Percentiles rank a stretch among this genome's conserved stretches.
Evolutionary conservation across 2,329 filamentous ascomycete species (phyloP).

Genomic region (Epichloe brachyelytri): DNA sequence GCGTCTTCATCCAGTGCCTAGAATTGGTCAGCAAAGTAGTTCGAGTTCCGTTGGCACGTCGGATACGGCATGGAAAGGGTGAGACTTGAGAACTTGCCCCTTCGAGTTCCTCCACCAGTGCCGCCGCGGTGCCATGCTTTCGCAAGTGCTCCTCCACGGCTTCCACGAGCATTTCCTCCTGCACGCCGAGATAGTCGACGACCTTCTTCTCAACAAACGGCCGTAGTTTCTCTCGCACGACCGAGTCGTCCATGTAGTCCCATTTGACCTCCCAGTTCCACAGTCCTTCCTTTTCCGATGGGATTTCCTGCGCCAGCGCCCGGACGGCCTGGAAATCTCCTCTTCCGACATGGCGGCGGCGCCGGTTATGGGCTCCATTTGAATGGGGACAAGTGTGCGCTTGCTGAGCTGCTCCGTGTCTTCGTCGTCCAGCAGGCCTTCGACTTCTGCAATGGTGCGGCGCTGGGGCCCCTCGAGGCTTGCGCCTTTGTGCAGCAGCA

Average conservation of each 20-base stretch:
- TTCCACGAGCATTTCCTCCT: slow-evolving; percentile 91
- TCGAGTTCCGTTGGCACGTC: background rate
- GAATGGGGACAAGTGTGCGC: slow-evolving; percentile 68
- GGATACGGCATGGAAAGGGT: background rate
- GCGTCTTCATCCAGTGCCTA: slow-evolving; percentile 89
- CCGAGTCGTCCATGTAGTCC: slow-evolving; percentile 73
- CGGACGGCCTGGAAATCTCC: slow-evolving; percentile 73
- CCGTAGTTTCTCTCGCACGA: slow-evolving; percentile 74
- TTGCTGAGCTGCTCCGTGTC: slow-evolving; percentile 63
- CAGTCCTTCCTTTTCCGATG: slow-evolving; percentile 69
- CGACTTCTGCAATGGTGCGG: slow-evolving; percentile 83
- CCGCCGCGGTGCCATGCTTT: slow-evolving; percentile 60
- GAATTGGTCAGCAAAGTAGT: slow-evolving; percentile 14
- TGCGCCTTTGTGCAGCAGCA: slow-evolving; percentile 63
- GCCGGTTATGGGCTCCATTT: slow-evolving; percentile 58
- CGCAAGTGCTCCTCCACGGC: slow-evolving; percentile 80
- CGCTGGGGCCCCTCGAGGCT: slow-evolving; percentile 44
- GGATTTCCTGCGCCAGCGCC: slow-evolving; percentile 80
- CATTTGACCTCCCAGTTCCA: slow-evolving; percentile 92
- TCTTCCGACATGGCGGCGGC: slow-evolving; percentile 62
- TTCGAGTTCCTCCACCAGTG: slow-evolving; percentile 72
- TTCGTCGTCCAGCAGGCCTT: slow-evolving; percentile 88
- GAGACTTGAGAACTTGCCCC: slow-evolving; percentile 46
- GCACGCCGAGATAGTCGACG: slow-evolving; percentile 88
- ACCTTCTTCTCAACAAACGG: slow-evolving; percentile 98